phyloP scores from a whole-genome alignment of 805 yeast species.

The Candida xiaguanensis region DNA sequence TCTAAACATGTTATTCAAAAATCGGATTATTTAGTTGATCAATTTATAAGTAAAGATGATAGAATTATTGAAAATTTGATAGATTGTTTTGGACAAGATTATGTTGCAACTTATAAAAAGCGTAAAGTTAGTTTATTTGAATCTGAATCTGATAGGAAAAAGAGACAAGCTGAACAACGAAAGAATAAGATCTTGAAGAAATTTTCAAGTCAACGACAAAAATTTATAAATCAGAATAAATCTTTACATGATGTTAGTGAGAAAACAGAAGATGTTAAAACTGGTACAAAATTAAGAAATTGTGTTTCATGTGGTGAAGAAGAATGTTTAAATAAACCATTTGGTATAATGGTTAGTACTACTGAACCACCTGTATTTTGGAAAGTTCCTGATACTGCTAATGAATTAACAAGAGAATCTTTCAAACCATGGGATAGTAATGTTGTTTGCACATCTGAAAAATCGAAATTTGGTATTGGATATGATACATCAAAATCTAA shows the following conservation, averaged over 20 bases:
- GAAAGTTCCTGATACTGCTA: slow-evolving; percentile 33
- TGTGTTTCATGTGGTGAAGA: slow-evolving; percentile 63
- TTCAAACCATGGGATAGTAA: slow-evolving; percentile 22
- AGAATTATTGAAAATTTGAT: slow-evolving; percentile 48
- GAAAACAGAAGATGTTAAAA: slow-evolving; percentile 8
- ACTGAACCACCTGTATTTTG: slow-evolving; percentile 48
- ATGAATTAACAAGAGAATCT: slow-evolving; percentile 16
- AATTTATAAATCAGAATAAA: slow-evolving; percentile 40
- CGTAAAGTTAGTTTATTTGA: slow-evolving; percentile 42
- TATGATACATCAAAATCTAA: slow-evolving; percentile 12
- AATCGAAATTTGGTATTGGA: slow-evolving; percentile 16
- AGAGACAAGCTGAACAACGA: slow-evolving; percentile 56
- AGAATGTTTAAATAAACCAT: slow-evolving; percentile 40
- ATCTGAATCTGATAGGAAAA: slow-evolving; percentile 52
- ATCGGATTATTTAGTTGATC: slow-evolving; percentile 55
- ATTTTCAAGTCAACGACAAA: slow-evolving; percentile 52
- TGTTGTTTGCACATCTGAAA: slow-evolving; percentile 14
- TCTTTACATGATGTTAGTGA: slow-evolving; percentile 11
- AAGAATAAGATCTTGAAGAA: slow-evolving; percentile 59
- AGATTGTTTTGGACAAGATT: slow-evolving; percentile 55
- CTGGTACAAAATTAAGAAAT: slow-evolving; percentile 21
- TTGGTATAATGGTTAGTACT: slow-evolving; percentile 57
- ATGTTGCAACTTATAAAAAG: slow-evolving; percentile 47
- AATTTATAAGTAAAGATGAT: slow-evolving; percentile 46
- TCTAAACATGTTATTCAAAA: slow-evolving; percentile 47